Base-by-base conservation (phyloP, 1,284 basidiomycete species). In the Papiliotrema nemorosa region DNA sequence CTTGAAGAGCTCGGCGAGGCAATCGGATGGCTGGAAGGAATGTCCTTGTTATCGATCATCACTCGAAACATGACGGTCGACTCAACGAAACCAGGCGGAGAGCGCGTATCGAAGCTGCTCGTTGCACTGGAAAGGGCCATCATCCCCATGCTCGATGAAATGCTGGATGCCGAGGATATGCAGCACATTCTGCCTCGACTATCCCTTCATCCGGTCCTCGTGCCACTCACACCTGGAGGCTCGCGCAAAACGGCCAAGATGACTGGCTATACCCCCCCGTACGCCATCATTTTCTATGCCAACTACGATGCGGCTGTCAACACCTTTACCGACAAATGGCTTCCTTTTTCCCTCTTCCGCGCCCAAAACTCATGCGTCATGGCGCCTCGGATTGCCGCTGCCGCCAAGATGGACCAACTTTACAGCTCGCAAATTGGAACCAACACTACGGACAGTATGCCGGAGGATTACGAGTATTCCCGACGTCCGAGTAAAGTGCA, bases 301-400 rank as follows among this genome's bases (percentile, higher is more conserved):
- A 72, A 75, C 50, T 70, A 77, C 37, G 70, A 76, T 26, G 66
- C 72, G 1, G 70, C 75, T 2, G 67, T 73, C 53, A 72, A 73
- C 43, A 67, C 72, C 1, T 70, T 73, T 38, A 69, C 67, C 9
- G 63, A 74, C 39, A 67, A 70, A 47, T 77, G 76, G 74, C 55
- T 74, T 38, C 74, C 76, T n/a, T 77, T 76, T 63, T 53, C 62
- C 16, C 62, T 78, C 5, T 77, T 74, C 62, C 64, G 73, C 13
- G 73, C 74, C 3, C 72, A 76, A 44, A 67, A 71, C 55, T 70
- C 75, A 22, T 77, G 73, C 50, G 70, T 77, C 44, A 66, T 72
- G 69, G 63, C 65, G 4, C 60, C 60, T n/a, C 62, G 63, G 31
- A 57, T 67, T n/a, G 50, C 50, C 16, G 31, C 42, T 3, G 44